phyloP scores from a whole-genome alignment of 2,329 filamentous ascomycete genomes.

The Cryphonectria naterciae region DNA sequence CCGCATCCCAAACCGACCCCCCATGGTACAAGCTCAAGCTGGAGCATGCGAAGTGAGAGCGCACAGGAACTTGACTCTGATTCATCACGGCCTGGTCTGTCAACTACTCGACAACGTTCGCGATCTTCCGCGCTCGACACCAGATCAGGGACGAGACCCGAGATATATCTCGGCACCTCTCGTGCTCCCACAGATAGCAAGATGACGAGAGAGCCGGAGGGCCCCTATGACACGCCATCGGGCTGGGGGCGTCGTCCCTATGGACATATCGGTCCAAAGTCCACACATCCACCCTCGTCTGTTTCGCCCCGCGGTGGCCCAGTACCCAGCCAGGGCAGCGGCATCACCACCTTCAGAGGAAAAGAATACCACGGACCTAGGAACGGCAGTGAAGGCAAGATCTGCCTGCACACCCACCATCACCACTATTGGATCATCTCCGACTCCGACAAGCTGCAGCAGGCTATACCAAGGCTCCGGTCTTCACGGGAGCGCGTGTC shows the following conservation, averaged over 20 bases:
- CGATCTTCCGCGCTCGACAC: conserved; percentile 8
- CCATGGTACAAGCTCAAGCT: neutral
- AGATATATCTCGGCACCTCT: conserved; percentile 8
- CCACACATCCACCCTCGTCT: neutral
- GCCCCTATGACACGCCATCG: neutral
- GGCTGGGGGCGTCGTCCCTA: neutral
- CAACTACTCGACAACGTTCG: conserved; percentile 4
- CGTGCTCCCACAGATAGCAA: neutral
- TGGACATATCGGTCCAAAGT: neutral
- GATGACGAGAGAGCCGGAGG: neutral
- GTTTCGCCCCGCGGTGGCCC: neutral
- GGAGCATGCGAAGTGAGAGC: neutral
- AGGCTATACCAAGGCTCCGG: conserved; percentile 14
- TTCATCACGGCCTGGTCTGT: neutral
- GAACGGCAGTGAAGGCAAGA: conserved; percentile 4
- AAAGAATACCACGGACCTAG: neutral
- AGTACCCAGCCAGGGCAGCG: neutral
- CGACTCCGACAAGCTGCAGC: conserved; percentile 16
- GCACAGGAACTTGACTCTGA: neutral
- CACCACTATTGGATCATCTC: conserved; percentile 60
- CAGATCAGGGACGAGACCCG: conserved; percentile 10
- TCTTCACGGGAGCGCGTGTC: conserved; percentile 22
- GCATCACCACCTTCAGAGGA: neutral
- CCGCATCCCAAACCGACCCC: neutral
- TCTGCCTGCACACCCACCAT: conserved; percentile 63